Evolutionary conservation across 805 yeast genomes (phyloP).

Genomic region (Saccharomycodes ludwigii): DNA sequence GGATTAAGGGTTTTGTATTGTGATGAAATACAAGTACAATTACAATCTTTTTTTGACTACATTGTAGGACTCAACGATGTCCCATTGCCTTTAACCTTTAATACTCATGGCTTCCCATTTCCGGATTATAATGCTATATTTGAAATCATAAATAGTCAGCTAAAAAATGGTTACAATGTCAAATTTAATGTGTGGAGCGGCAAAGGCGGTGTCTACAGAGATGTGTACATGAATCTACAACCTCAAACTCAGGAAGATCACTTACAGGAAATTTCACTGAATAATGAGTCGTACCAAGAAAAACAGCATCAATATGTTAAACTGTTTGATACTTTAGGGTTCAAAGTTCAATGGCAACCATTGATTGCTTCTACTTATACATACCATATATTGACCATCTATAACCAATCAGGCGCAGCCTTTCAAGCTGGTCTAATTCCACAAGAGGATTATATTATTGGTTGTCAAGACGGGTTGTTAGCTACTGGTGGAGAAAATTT

Average conservation of each 20-base stretch:
- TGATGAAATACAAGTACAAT: conserved; percentile 35
- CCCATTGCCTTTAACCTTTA: conserved; percentile 32
- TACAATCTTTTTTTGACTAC: conserved; percentile 83
- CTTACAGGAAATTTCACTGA: conserved; percentile 19
- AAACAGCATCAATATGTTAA: conserved; percentile 11
- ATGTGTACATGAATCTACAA: conserved; percentile 22
- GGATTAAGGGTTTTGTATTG: conserved; percentile 54
- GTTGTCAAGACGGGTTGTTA: conserved; percentile 74
- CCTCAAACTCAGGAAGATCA: conserved; percentile 23
- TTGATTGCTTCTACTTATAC: conserved; percentile 65
- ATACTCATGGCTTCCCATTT: conserved; percentile 23
- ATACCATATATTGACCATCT: conserved; percentile 73
- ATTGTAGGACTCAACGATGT: conserved; percentile 71
- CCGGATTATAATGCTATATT: conserved; percentile 31
- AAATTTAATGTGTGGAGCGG: conserved; percentile 71
- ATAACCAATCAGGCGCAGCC: conserved; percentile 64
- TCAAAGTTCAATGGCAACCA: conserved; percentile 69
- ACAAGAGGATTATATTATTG: conserved; percentile 78
- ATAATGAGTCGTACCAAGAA: conserved; percentile 12
- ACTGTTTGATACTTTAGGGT: conserved; percentile 42
- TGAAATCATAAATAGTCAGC: conserved; percentile 5
- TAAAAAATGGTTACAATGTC: conserved; percentile 21
- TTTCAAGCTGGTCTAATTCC: conserved; percentile 72
- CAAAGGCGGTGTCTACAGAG: conserved; percentile 57
- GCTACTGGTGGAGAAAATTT: conserved; percentile 81